Conservation (phyloP, 495 filamentous ascomycete genomes). For the Tuber borchii region DNA sequence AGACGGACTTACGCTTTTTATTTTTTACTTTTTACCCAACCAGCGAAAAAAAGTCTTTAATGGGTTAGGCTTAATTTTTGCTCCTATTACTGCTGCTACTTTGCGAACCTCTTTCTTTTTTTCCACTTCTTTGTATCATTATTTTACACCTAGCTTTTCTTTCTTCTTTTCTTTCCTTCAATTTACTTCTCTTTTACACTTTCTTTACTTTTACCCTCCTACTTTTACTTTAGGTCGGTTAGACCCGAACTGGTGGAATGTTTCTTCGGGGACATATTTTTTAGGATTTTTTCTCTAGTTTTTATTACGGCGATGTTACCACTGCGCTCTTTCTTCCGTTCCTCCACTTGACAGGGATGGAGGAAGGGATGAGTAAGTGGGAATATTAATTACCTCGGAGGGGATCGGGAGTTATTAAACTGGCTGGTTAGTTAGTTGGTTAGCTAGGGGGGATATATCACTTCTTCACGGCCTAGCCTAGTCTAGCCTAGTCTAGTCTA, state of each 20-base stretch:
- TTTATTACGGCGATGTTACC: neutral
- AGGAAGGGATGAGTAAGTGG: neutral
- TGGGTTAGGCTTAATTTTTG: slow-evolving; percentile 1
- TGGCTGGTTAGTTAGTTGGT: neutral
- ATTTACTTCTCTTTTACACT: neutral
- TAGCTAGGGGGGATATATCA: neutral
- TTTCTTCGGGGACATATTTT: neutral
- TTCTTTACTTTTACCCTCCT: neutral
- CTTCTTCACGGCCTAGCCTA: neutral
- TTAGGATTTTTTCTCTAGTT: neutral
- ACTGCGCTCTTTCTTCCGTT: neutral
- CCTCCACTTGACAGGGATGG: neutral
- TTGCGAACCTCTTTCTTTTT: neutral
- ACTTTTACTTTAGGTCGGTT: neutral
- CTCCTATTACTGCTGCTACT: neutral
- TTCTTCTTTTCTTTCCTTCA: neutral
- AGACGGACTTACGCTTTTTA: slow-evolving; percentile 7
- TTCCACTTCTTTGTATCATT: neutral
- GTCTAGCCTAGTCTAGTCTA: neutral
- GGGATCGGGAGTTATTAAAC: neutral
- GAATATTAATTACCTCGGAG: neutral
- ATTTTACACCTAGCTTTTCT: neutral
- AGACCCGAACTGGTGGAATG: neutral
- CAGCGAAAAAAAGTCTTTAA: neutral
- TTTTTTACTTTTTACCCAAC: neutral